Evolutionary conservation across 2,329 filamentous ascomycete species (phyloP), one percentile per base, ranked within the genome.

Genomic region (Neocucurbitaria cava): DNA sequence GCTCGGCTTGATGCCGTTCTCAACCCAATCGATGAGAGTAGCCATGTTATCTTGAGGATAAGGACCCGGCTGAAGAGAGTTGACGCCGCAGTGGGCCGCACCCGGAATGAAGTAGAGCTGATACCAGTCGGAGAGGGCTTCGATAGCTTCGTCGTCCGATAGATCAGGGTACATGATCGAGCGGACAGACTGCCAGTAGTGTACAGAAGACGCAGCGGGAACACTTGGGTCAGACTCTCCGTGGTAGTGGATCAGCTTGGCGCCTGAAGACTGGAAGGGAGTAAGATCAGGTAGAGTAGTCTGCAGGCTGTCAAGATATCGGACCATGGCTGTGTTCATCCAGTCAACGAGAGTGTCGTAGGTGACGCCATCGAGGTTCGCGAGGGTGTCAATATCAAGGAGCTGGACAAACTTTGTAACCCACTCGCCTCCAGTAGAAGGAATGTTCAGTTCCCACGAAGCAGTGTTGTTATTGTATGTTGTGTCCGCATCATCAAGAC

Each of bases 211-310:
- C 5, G 76, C 82, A 1, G 84, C 68, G 1, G 83, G 83, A 55
- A 87, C 75, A 6, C 76, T 79, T 13, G 76, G 69, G 66, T 86
- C 85, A 0, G 79, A 81, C 69, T 86, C 83, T 47, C 83, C 84
- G 70, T 87, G 84, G 74, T 79, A 85, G 68, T 86, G 83, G 10
- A 87, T 71, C 3, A 87, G 70, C 69, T 87, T 87, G 46, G 82
- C 83, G 21, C 83, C 84, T 0, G 75, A 62, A 2, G 73, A 52
- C 28, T 81, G 73, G 75, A 85, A 85, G 8, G 73, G 59, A 0
- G 79, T 81, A 0, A 86, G 74, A 58, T 87, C 83, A 0, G 82
- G 81, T 21, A 79, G 64, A 1, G 79, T 85, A 8, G 83, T 86
- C 62, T 86, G 83, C 3, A 85, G 75, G 43, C 68, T 80, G 61